These are phyloP conservation scores for Termitomyces eurrhizus DNA, from an alignment of 768 basidiomycete species.

Conservation along the genomic window DNA sequence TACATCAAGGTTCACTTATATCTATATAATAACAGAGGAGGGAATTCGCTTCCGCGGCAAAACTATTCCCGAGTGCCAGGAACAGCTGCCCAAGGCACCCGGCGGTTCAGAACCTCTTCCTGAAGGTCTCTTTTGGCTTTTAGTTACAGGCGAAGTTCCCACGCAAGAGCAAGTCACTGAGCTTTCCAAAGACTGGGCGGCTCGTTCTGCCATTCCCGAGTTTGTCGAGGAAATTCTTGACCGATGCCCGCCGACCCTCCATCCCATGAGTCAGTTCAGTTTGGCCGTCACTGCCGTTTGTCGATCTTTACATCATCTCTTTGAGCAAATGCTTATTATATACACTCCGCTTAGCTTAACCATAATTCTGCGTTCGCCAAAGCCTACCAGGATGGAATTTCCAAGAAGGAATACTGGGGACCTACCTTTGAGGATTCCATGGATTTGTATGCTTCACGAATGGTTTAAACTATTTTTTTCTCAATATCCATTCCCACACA, in stretches of 20 bases:
- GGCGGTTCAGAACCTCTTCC: conserved; percentile 89
- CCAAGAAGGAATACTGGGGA: conserved; percentile 97
- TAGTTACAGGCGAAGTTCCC: conserved; percentile 93
- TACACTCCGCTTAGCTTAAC: conserved; percentile 53
- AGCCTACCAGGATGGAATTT: conserved; percentile 87
- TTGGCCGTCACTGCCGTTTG: conserved; percentile 89
- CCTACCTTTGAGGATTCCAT: conserved; percentile 88
- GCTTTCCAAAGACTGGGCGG: conserved; percentile 93
- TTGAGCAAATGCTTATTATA: conserved; percentile 3
- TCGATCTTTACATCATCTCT: conserved; percentile 2
- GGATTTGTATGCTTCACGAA: conserved; percentile 57
- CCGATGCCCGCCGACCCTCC: conserved; percentile 87
- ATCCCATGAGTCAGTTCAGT: conserved; percentile 99
- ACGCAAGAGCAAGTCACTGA: conserved; percentile 83
- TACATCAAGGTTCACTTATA: conserved; percentile 9
- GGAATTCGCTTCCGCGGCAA: conserved; percentile 98
- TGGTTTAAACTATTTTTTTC: neutral
- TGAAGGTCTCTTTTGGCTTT: conserved; percentile 93
- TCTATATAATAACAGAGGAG: conserved; percentile 55
- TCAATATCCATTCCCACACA: conserved; percentile 22
- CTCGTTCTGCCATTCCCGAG: conserved; percentile 83
- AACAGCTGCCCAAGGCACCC: conserved; percentile 83
- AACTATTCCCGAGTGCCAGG: conserved; percentile 88
- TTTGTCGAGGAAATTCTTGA: conserved; percentile 98
- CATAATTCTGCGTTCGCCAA: conserved; percentile 97